These are phyloP conservation scores for Talaromyces sp. DNA, from an alignment of 2,329 filamentous ascomycete genomes.

Conservation along the genomic window DNA sequence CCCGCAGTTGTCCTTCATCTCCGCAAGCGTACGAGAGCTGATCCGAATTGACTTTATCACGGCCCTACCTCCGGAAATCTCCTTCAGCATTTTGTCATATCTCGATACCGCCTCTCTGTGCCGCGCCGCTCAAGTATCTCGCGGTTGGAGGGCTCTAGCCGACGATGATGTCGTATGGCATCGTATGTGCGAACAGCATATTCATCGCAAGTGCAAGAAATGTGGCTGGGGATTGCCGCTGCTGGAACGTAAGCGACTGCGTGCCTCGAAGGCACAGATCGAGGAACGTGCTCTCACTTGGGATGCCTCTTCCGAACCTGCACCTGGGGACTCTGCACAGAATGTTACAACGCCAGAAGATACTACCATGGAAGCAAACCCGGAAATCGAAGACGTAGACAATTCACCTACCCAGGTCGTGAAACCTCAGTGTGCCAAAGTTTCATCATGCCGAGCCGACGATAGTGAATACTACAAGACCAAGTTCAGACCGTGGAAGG, in stretches of 20 bases:
- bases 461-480: constrained; percentile 49
- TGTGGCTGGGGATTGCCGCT: constrained; percentile 93
- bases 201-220: constrained; percentile 87
- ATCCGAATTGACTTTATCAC: constrained; percentile 96
- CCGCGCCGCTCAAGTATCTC: constrained; percentile 91
- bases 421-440: constrained; percentile 2
- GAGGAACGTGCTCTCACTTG: constrained; percentile 62
- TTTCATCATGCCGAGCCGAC: constrained; percentile 8
- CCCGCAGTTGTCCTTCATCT: constrained; percentile 89
- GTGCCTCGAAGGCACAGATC: constrained; percentile 82
- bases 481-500: constrained; percentile 76
- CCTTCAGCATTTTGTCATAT: constrained; percentile 87
- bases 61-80: constrained; percentile 82
- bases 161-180: constrained; percentile 98
- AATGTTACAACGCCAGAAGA: neutral
- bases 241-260: constrained; percentile 79
- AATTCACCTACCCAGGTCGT: constrained; percentile 16
- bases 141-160: constrained; percentile 81
- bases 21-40: constrained; percentile 83
- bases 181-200: constrained; percentile 96
- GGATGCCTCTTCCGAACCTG: constrained; percentile 40
- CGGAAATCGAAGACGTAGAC: constrained; percentile 1
- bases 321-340: neutral
- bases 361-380: neutral
- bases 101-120: constrained; percentile 92